Conservation (phyloP, 495 filamentous ascomycete genomes). For the Melanomma pulvis-pyrius region DNA sequence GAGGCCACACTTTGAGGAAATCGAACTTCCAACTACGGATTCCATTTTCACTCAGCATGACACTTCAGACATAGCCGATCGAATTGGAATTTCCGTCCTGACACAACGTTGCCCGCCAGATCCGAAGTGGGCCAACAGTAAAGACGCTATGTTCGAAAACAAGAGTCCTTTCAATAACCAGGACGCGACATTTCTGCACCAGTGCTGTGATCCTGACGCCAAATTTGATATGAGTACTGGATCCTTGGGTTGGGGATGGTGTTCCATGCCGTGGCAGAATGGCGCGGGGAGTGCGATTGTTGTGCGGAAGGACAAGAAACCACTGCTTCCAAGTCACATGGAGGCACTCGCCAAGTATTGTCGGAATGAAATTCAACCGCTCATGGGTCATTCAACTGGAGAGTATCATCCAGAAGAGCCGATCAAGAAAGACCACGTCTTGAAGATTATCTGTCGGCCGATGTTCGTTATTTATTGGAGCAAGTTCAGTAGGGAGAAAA, state of each 20-base stretch:
- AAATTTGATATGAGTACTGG: not conserved
- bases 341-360: slow-evolving; percentile 12
- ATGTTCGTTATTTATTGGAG: not conserved
- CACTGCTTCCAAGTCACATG: slow-evolving; percentile 6
- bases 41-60: slow-evolving; percentile 1
- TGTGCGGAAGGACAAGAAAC: slow-evolving; percentile 16
- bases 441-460: not conserved
- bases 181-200: slow-evolving; percentile 12
- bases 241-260: slow-evolving; percentile 5
- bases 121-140: slow-evolving; percentile 7
- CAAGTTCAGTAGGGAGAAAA: not conserved
- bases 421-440: not conserved
- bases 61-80: too few species aligned
- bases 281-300: slow-evolving; percentile 7
- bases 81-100: too few species aligned
- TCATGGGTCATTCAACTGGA: not conserved
- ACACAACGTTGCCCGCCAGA: not conserved
- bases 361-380: slow-evolving; percentile 1
- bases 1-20: slow-evolving; percentile 37
- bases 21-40: slow-evolving; percentile 30
- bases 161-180: slow-evolving; percentile 12
- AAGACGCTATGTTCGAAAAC: not conserved
- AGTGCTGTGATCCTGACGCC: too few species aligned
- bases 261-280: slow-evolving; percentile 11
- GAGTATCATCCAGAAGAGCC: not conserved